Base-by-base conservation (phyloP, 1,284 basidiomycete genomes). In the Leucoagaricus sp. region DNA sequence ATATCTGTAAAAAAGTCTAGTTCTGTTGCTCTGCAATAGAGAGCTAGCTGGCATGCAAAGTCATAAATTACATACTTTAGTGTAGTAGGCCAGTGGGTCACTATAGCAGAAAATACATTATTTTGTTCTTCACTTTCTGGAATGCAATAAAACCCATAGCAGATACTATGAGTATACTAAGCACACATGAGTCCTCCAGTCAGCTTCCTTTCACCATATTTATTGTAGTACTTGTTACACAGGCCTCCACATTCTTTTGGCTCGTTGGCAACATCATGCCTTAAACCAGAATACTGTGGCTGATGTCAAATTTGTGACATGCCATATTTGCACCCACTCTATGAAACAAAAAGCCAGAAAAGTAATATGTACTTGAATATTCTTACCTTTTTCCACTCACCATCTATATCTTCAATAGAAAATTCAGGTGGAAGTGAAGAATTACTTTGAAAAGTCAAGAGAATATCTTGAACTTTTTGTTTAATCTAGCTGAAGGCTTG, bases 111-210 rank as follows among this genome's bases (percentile, higher is more conserved):
- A 54, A 75, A 75, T 0, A 75, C 72, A 62, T 75, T 70, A 56
- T 75, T 71, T 1, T 70, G 60, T 1, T 73, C 74, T 58, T 76
- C 72, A 7, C 66, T 67, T 3, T 51, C 41, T 0, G 70, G 70
- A 34, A 76, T 75, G 55, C 67, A 71, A 49, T 76, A 74, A 51
- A 75, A 76, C 0, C 74, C 72, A 61, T 75, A 72, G 62, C 73
- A 75, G 10, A 76, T 63, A 42, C 68, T 69, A 59, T 75, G 72
- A 0, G 62, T 66, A 56, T 71, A 73, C 73, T 73, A 73, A 0
- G 64, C 64, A 9, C 63, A 64, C 66, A 73, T 71, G 8, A 73
- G 38, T 2, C 38, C 38, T 15, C 38, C 38, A 3, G 38, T 40
- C 21, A 17, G 6, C 8, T 13, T 3, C 21, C 21, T 40, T 51